Evolutionary conservation across 352 stramenopile genomes (phyloP).

Genomic region (Blastocystis hominis): DNA sequence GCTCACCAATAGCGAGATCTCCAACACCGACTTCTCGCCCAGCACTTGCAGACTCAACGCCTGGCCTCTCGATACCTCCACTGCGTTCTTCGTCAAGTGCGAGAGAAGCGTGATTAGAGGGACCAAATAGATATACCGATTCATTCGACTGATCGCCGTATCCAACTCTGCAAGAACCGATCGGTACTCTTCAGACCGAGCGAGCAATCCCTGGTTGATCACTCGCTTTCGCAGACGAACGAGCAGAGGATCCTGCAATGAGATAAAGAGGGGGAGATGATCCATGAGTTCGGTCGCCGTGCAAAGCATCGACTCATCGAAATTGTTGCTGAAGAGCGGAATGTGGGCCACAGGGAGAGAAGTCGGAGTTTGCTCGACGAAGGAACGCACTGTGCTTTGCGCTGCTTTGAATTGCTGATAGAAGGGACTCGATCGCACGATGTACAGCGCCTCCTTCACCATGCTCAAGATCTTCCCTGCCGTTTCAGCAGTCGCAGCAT

Average conservation of each 20-base stretch:
- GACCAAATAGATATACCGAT: background rate
- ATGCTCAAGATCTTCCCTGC: background rate
- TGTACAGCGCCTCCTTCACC: background rate
- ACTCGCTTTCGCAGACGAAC: background rate
- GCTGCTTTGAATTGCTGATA: background rate
- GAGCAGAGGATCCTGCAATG: background rate
- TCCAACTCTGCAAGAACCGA: background rate
- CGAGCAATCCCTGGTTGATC: background rate
- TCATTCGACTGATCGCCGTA: background rate
- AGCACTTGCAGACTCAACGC: background rate
- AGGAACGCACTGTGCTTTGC: background rate
- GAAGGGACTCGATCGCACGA: background rate
- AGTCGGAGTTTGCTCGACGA: background rate
- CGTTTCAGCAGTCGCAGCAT: background rate
- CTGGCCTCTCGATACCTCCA: background rate
- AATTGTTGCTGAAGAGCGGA: constrained; percentile 50
- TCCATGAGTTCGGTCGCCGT: background rate
- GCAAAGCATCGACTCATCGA: constrained; percentile 1
- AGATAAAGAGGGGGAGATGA: constrained; percentile 15
- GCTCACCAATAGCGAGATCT: background rate
- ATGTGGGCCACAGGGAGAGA: background rate
- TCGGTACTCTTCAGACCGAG: background rate
- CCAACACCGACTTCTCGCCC: background rate
- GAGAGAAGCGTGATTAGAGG: background rate
- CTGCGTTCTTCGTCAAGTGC: background rate